These are phyloP conservation scores for Ananas comosus DNA, from an alignment of 176 grass and related monocot genomes.

Conservation along the genomic window DNA sequence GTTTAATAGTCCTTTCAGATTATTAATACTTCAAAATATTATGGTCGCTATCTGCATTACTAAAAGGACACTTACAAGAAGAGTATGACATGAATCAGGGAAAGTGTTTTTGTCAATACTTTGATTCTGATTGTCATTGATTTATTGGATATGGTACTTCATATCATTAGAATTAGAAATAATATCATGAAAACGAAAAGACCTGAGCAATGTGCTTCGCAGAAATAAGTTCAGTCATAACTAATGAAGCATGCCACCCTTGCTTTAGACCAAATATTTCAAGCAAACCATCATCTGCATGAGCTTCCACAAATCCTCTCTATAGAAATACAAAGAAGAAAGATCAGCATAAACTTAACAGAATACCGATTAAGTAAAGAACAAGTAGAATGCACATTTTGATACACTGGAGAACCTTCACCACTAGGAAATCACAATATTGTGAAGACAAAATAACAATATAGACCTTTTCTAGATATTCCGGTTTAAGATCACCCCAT, in stretches of 20 bases:
- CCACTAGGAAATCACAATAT: neutral
- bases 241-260: conserved; percentile 98
- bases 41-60: neutral
- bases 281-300: conserved; percentile 79
- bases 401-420: neutral
- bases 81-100: neutral
- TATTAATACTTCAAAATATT: neutral
- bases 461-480: conserved; percentile 84
- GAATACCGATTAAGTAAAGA: neutral
- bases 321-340: conserved; percentile 19
- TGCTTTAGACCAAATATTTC: conserved; percentile 99
- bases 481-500: conserved; percentile 86
- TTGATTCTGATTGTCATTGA: neutral
- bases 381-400: neutral
- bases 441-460: neutral
- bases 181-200: conserved; percentile 5
- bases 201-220: conserved; percentile 96
- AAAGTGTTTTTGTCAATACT: neutral
- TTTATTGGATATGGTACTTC: neutral
- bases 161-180: neutral
- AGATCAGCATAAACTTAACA: neutral
- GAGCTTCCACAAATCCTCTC: conserved; percentile 83
- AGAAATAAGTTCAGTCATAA: conserved; percentile 90
- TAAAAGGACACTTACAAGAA: neutral
- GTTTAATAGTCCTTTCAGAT: neutral